Evolutionary conservation across 116 monocot genomes (phyloP).

Genomic region (Thalassia testudinum): DNA sequence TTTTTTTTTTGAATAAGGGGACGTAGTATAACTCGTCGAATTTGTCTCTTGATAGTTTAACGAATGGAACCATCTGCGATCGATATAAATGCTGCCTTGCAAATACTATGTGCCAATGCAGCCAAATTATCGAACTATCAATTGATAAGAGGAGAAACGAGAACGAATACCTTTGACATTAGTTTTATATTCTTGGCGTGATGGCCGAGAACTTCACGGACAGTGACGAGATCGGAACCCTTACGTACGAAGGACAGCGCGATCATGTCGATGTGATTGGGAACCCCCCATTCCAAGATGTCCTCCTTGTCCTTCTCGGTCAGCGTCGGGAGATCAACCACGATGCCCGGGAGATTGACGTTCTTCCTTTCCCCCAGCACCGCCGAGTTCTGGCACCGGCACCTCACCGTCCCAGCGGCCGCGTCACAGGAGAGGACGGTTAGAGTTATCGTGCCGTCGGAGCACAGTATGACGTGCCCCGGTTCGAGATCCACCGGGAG

Average conservation of each 20-base stretch:
- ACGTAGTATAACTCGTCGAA: too few species aligned
- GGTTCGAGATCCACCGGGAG: conserved; percentile 67
- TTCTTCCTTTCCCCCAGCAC: conserved; percentile 84
- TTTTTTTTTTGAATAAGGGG: too few species aligned
- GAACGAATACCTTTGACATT: conserved; percentile 59
- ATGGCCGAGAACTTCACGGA: conserved; percentile 54
- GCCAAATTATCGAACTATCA: too few species aligned
- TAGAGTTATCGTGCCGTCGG: conserved; percentile 72
- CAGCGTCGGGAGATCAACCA: conserved; percentile 74
- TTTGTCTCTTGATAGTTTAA: too few species aligned
- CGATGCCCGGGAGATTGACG: conserved; percentile 70
- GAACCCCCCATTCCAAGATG: conserved; percentile 76
- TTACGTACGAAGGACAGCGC: conserved; percentile 85
- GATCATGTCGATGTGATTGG: conserved; percentile 75
- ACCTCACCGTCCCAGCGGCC: conserved; percentile 46
- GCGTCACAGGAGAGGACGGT: conserved; percentile 63
- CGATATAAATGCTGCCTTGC: too few species aligned
- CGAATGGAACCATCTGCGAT: too few species aligned
- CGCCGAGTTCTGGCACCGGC: conserved; percentile 68
- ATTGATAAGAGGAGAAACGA: too few species aligned
- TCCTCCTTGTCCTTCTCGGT: conserved; percentile 85
- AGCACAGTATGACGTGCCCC: conserved; percentile 54
- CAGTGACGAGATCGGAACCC: conserved; percentile 76
- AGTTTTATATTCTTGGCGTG: conserved; percentile 59
- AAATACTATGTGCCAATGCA: too few species aligned